phyloP scores from a whole-genome alignment of 2,329 filamentous ascomycete genomes.

The Calycina marina region DNA sequence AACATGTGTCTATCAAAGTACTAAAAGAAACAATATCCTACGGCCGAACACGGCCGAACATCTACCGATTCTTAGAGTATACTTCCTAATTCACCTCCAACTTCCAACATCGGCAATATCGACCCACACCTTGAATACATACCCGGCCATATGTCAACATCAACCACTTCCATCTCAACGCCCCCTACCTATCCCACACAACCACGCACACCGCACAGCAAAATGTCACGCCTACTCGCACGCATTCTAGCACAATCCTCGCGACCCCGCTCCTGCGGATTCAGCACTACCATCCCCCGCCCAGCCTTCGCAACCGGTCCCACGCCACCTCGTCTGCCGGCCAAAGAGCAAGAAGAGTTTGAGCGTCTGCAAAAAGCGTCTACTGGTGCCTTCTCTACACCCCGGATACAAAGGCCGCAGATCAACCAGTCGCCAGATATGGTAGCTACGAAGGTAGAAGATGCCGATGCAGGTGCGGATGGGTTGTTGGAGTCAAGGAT shows the following conservation, averaged over 20 bases:
- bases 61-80: no score
- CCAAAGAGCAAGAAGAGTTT: slow-evolving; percentile 80
- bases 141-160: no score
- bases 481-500: slow-evolving; percentile 27
- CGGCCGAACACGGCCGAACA: no score
- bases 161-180: no score
- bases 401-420: slow-evolving; percentile 23
- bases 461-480: slow-evolving; percentile 12
- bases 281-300: slow-evolving; percentile 14
- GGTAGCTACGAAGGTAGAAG: slow-evolving; percentile 21
- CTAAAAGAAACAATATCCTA: no score
- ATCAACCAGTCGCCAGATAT: slow-evolving; percentile 29
- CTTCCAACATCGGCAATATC: no score
- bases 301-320: slow-evolving; percentile 38
- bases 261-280: no score
- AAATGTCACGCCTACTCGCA: slow-evolving; percentile 19
- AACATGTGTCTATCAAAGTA: no score
- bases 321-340: slow-evolving; percentile 71
- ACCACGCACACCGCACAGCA: no score
- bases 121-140: no score
- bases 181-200: no score
- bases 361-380: slow-evolving; percentile 69
- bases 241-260: slow-evolving; percentile 16
- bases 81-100: no score
- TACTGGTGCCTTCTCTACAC: slow-evolving; percentile 65